Base-by-base conservation (phyloP, 2,329 filamentous ascomycete species). In the Fusarium sp. region DNA sequence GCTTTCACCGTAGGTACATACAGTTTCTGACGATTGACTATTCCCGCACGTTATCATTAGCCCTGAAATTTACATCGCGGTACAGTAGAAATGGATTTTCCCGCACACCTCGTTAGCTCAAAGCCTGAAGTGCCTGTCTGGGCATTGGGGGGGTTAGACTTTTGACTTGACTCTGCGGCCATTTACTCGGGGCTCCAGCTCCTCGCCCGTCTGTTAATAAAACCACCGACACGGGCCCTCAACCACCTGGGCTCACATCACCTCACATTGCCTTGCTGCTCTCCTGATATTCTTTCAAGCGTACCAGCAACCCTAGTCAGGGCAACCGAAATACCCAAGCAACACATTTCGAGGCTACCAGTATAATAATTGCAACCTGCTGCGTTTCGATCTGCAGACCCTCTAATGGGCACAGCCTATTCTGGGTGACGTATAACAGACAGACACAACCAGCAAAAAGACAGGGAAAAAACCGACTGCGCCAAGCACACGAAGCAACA, bases 251-350 rank as follows among this genome's bases (percentile, higher is more conserved):
- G 66, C 67, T 73, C 70, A 75, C 71, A 79, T 79, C 77, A 77
- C 77, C 77, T 79, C 75, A 79, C 77, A 69, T 76, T 64, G 66
- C 66, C 73, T 75, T 52, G 36, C 69, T 55, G 59, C 77, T 79
- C 77, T 78, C 77, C 77, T 79, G 77, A 79, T 78, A 72, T 69
- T 69, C 61, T 59, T 64, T 62, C 69, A 66, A 67, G 41, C 62
- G 60, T 45, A 66, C 65, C 33, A 73, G 57, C 65, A 57, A 73
- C 72, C 75, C 77, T 70, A 57, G 69, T 72, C 74, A 72, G 70
- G 69, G 67, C 72, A 72, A 69, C 74, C 63, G 67, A 77, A 56
- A 69, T 68, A 75, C 56, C 71, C 72, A 75, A 71, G 73, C 75
- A 75, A 77, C 71, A 38, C 28, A 59, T 64, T 62, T 63, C 60